A percentile compares a stretch with the other conserved stretches of the same genome.
These are phyloP conservation scores for Candida palmyrensis DNA, from an alignment of 805 yeast species.

Conservation along the genomic window DNA sequence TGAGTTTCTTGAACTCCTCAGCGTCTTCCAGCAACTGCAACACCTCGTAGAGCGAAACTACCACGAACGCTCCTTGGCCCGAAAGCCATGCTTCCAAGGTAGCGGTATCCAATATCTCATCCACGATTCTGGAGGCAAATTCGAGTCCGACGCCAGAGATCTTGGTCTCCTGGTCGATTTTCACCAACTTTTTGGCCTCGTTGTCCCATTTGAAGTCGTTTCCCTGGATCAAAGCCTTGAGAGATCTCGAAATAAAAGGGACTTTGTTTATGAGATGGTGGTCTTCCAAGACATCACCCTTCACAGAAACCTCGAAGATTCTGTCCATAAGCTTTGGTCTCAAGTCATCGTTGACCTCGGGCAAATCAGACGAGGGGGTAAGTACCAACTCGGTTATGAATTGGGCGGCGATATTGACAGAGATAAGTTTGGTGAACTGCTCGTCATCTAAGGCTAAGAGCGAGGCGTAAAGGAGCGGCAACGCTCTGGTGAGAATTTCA, in stretches of 20 bases:
- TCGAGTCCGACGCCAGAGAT: conserved; percentile 49
- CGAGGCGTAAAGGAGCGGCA: conserved; percentile 59
- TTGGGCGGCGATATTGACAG: conserved; percentile 80
- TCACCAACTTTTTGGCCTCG: conserved; percentile 41
- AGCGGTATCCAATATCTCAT: conserved; percentile 46
- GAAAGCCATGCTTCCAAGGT: conserved; percentile 61
- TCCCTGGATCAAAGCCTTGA: conserved; percentile 76
- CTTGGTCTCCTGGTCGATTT: conserved; percentile 31
- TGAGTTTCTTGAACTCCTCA: conserved; percentile 40
- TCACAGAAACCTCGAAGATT: conserved; percentile 49
- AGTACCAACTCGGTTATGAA: conserved; percentile 60
- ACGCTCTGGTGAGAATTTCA: conserved; percentile 61
- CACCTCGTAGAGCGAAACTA: conserved; percentile 74
- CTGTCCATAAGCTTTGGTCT: conserved; percentile 49
- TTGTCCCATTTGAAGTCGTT: conserved; percentile 71
- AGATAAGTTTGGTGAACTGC: conserved; percentile 45
- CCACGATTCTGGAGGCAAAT: conserved; percentile 52
- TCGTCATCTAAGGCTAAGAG: conserved; percentile 38
- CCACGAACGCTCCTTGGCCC: conserved; percentile 70
- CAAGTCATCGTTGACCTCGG: conserved; percentile 24
- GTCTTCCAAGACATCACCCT: conserved; percentile 64
- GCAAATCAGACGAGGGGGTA: conserved; percentile 6
- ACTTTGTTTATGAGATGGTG: conserved; percentile 60
- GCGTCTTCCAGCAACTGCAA: conserved; percentile 33
- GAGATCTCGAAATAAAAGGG: conserved; percentile 68